Conservation (phyloP, 2,329 filamentous ascomycete genomes). For the Trichocomaceae sp. region DNA sequence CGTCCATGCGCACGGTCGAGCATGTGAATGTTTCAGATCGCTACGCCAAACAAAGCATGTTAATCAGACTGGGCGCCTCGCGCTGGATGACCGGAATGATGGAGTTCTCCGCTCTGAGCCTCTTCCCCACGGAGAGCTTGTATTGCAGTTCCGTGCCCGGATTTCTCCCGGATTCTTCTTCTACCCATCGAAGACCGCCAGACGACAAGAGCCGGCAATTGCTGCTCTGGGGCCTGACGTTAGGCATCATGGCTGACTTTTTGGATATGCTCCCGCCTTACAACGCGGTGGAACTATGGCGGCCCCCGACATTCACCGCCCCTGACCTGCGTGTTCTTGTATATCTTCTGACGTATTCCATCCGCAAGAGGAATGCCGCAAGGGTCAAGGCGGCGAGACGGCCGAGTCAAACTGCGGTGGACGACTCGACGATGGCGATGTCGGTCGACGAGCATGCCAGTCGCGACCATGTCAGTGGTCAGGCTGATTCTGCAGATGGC, state of each 20-base stretch:
- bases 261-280: conserved; percentile 60
- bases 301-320: conserved; percentile 61
- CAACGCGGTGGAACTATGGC: conserved; percentile 57
- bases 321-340: conserved; percentile 55
- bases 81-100: conserved; percentile 57
- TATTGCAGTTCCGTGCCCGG: conserved; percentile 50
- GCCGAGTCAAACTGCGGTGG: conserved; percentile 26
- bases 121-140: conserved; percentile 56
- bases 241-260: conserved; percentile 62
- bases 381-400: conserved; percentile 28
- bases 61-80: conserved; percentile 49
- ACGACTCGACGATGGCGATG: conserved; percentile 30
- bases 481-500: conserved; percentile 5
- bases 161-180: conserved; percentile 37
- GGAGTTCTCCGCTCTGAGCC: conserved; percentile 59
- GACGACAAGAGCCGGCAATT: conserved; percentile 42
- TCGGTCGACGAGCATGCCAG: conserved; percentile 18
- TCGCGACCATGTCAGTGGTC: background rate
- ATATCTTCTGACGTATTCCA: conserved; percentile 53
- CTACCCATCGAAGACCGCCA: conserved; percentile 12
- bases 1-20: conserved; percentile 54
- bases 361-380: conserved; percentile 47
- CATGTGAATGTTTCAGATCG: conserved; percentile 59
- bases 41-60: conserved; percentile 51
- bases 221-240: conserved; percentile 61